These are phyloP conservation scores for Umbelopsis isabellina DNA, from an alignment of 192 early-diverging fungal species.

Conservation along the genomic window DNA sequence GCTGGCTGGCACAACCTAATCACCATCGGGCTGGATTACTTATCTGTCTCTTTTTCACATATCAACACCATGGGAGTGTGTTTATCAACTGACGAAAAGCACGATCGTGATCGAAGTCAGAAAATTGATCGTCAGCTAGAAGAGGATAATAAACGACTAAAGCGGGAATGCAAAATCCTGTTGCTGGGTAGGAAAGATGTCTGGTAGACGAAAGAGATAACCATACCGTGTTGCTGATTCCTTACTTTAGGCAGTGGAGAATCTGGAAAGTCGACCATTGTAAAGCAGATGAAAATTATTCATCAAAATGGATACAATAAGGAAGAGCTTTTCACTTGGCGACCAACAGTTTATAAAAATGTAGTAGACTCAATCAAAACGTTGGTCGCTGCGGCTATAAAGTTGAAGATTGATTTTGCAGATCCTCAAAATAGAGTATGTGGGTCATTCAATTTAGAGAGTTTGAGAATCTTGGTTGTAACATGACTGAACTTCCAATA, in stretches of 20 bases:
- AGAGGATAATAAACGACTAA: slow-evolving; percentile 59
- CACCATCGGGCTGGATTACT: neutral
- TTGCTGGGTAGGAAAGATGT: slow-evolving; percentile 57
- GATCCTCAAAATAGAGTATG: slow-evolving; percentile 51
- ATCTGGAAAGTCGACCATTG: slow-evolving; percentile 95
- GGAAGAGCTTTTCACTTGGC: slow-evolving; percentile 77
- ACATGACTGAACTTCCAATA: neutral
- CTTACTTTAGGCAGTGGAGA: slow-evolving; percentile 71
- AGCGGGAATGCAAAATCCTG: slow-evolving; percentile 76
- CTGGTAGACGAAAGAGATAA: neutral
- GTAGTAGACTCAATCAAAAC: slow-evolving; percentile 81
- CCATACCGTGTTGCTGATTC: neutral
- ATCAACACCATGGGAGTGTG: slow-evolving; percentile 62
- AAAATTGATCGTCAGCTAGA: slow-evolving; percentile 66
- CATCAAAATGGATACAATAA: slow-evolving; percentile 90
- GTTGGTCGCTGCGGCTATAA: slow-evolving; percentile 71
- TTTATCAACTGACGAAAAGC: slow-evolving; percentile 65
- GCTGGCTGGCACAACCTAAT: too few species aligned
- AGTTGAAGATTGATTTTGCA: slow-evolving; percentile 56
- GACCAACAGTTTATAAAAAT: slow-evolving; percentile 85
- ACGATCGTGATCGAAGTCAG: slow-evolving; percentile 50
- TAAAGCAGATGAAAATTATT: slow-evolving; percentile 99
- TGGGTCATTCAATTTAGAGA: neutral
- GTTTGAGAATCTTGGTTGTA: neutral
- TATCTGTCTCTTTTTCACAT: slow-evolving; percentile 10